These are phyloP conservation scores for Phylloporus sp. DNA, from an alignment of 1,284 basidiomycete species.

Conservation along the genomic window DNA sequence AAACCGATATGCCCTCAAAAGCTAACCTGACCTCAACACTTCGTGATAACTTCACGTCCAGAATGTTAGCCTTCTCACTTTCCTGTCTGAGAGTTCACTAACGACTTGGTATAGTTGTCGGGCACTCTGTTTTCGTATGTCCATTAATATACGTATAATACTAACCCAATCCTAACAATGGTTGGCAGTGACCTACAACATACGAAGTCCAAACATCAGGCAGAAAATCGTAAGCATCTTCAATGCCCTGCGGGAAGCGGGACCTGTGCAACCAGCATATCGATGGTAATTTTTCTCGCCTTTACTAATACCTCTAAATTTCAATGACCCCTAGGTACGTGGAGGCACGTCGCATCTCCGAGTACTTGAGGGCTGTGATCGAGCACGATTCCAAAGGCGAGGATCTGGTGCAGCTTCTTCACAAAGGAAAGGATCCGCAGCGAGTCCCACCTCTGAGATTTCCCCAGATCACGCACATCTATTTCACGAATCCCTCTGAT, in stretches of 20 bases:
- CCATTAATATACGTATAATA: not conserved
- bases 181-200: conserved; percentile 32
- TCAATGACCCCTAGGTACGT: conserved; percentile 24
- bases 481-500: conserved; percentile 27
- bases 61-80: conserved; percentile 33
- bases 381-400: conserved; percentile 23
- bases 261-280: conserved; percentile 16
- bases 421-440: conserved; percentile 12
- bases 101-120: conserved; percentile 28
- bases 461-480: conserved; percentile 20
- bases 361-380: conserved; percentile 27
- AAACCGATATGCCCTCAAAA: conserved; percentile 21
- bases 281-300: conserved; percentile 17
- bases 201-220: not conserved
- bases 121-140: conserved; percentile 38
- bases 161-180: not conserved
- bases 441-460: not conserved
- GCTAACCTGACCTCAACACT: conserved; percentile 34
- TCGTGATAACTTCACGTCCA: conserved; percentile 31
- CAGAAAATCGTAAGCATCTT: conserved; percentile 27
- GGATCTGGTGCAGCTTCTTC: conserved; percentile 36
- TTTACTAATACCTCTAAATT: not conserved
- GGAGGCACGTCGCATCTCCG: not conserved
- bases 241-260: conserved; percentile 14
- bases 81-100: not conserved